Base-by-base conservation (phyloP, 371 early-diverging fungal species). In the Entomophthora muscae region DNA sequence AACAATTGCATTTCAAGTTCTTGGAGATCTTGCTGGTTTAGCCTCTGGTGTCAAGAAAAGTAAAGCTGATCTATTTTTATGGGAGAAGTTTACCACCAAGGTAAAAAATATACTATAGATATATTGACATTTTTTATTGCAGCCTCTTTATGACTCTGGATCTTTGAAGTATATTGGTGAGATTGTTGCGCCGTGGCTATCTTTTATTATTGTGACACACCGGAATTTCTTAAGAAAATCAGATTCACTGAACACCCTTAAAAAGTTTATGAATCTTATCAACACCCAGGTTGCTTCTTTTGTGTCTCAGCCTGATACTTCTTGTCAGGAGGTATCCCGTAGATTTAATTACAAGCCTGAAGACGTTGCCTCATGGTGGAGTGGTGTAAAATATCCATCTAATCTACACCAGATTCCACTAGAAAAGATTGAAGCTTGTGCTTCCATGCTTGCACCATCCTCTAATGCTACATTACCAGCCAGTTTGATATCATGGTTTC, bases 1-100 rank as follows among this genome's bases (percentile, higher is more conserved):
- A 22, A 55, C 3, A 22, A 24, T 55, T 13, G n/a, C 3, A 55
- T 55, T 24, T 55, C 24, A 55, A 55, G n/a, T 26, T 26, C 28
- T 55, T 24, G 28, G 28, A 24, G 28, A 55, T 55, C 12, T 55
- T 17, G 56, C 22, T 22, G 56, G 56, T 26, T 26, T 55, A 27
- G 22, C 56, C 10, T 24, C 22, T 55, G 56, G 56, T 13, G 56
- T 55, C 12, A 22, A 17, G 10, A 26, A 26, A 24, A 27, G n/a
- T 13, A 27, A 7, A 22, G 56, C 56, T 22, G 56, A 55, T n/a
- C n/a, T 55, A 55, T 55, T 55, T 55, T 55, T 55, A 26, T 55
- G 56, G 56, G 56, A 55, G 28, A 22, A 55, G 12, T 55, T 55
- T 55, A 55, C 56, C 10, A 55, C 56, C 10, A 55, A 55, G 28